Evolutionary conservation across 768 basidiomycete species (phyloP), one percentile per base, ranked within the genome.

Genomic region (Suillus occidentalis): DNA sequence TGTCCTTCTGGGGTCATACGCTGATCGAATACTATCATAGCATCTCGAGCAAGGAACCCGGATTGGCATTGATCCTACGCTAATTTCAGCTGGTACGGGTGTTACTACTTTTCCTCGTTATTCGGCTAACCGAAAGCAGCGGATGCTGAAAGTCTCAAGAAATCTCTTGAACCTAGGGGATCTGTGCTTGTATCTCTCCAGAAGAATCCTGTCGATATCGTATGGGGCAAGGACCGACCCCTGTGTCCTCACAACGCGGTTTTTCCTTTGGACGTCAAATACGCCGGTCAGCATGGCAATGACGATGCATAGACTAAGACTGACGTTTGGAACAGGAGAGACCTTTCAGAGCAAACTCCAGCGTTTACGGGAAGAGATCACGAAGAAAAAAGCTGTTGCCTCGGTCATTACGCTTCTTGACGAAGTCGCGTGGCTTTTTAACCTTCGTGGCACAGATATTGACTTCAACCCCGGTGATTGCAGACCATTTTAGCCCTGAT

Each of bases 351-450:
- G 85, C 36, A 99, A 99, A 76, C 79, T 99, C 49, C 76, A 77
- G 20, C 78, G 80, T 22, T 77, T 94, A 6, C 83, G 94, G n/a
- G 83, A 87, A 63, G 88, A 90, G 66, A 68, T 97, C 62, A 79
- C 78, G n/a, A 84, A 88, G 71, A 80, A 82, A 65, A 76, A 80
- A 4, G 79, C 77, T 1, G 73, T 79, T 68, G 94, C 91, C 2
- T 75, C 92, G 49, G 88, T 97, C 1, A 84, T 98, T 5, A 90
- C 84, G n/a, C 88, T 90, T 83, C 85, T 99, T 25, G 97, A 99
- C 75, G 97, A 99, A 74, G 87, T 97, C 59, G 95, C 94, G 0
- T 99, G 95, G 95, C 73, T 95, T 45, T 92, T 94, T 79, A 96
- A 98, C 75, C 81, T 99, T 39, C 89, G 97, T 66, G 96, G 95